Conservation (phyloP, 345 rosid species). For the Citrus mangshanensis region DNA sequence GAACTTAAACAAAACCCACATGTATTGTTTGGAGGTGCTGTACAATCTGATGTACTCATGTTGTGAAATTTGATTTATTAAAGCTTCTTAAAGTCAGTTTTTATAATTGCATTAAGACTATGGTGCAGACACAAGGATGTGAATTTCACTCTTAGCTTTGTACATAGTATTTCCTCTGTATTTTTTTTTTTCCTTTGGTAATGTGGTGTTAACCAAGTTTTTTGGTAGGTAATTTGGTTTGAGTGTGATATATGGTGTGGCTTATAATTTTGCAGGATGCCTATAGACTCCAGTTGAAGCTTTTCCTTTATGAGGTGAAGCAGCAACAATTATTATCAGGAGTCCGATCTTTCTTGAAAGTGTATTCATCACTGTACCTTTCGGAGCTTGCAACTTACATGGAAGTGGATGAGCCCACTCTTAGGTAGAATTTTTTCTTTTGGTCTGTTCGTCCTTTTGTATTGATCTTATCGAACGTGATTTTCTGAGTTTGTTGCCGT, state of each 20-base stretch:
- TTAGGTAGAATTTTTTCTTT: slow-evolving; percentile 46
- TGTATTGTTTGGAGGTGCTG: neutral
- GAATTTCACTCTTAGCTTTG: neutral
- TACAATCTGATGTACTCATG: neutral
- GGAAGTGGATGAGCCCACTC: slow-evolving; percentile 91
- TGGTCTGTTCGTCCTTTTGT: neutral
- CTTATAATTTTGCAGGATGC: slow-evolving; percentile 61
- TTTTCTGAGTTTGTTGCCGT: neutral
- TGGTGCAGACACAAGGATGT: neutral
- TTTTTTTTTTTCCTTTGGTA: neutral
- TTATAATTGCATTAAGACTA: neutral
- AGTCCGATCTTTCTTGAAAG: slow-evolving; percentile 79
- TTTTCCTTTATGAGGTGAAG: slow-evolving; percentile 91
- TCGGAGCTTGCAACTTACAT: slow-evolving; percentile 84
- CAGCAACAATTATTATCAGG: slow-evolving; percentile 89
- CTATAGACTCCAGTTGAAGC: slow-evolving; percentile 88
- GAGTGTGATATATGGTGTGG: neutral
- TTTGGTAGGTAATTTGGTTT: neutral
- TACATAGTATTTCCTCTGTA: neutral
- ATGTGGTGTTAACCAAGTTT: neutral
- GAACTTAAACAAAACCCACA: neutral
- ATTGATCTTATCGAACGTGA: neutral
- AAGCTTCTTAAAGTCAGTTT: neutral
- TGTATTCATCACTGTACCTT: slow-evolving; percentile 81
- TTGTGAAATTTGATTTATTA: neutral